These are phyloP conservation scores for Psilocybe cubensis DNA, from an alignment of 768 basidiomycete genomes.

Conservation along the genomic window DNA sequence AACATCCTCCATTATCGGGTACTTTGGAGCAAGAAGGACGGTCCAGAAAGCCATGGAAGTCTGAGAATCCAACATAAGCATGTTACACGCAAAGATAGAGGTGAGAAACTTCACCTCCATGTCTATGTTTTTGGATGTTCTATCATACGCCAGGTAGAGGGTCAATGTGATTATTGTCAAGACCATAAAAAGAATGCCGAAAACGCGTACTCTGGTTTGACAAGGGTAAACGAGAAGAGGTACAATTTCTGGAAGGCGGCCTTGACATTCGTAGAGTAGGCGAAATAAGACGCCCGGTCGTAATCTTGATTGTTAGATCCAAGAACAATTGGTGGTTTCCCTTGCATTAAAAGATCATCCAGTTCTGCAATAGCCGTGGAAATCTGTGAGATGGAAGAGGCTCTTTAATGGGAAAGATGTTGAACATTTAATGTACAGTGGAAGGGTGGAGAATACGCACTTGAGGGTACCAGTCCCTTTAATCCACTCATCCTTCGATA, in stretches of 20 bases:
- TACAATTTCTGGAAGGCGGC: slow-evolving; percentile 69
- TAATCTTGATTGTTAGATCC: slow-evolving; percentile 54
- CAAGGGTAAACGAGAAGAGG: slow-evolving; percentile 67
- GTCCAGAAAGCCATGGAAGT: slow-evolving; percentile 77
- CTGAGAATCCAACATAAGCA: slow-evolving; percentile 33
- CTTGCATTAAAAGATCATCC: slow-evolving; percentile 61
- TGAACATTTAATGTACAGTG: not conserved
- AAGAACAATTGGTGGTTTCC: slow-evolving; percentile 43
- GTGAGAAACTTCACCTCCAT: slow-evolving; percentile 61
- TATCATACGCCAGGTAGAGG: slow-evolving; percentile 24
- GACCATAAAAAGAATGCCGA: not conserved
- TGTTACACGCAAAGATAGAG: not conserved
- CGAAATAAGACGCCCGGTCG: slow-evolving; percentile 52
- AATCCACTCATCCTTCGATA: slow-evolving; percentile 74
- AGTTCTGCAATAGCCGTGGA: slow-evolving; percentile 59
- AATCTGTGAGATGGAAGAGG: slow-evolving; percentile 51
- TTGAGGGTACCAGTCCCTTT: slow-evolving; percentile 47
- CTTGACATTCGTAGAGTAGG: slow-evolving; percentile 51
- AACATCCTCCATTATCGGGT: slow-evolving; percentile 67
- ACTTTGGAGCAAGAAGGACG: slow-evolving; percentile 70
- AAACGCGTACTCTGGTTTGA: slow-evolving; percentile 65
- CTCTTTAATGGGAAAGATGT: slow-evolving; percentile 25
- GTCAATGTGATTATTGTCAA: not conserved
- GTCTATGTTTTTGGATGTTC: slow-evolving; percentile 76
- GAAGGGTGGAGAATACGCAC: slow-evolving; percentile 27